Evolutionary conservation across 129 eudicot genomes (phyloP).

Genomic region (Ambrosia artemisiifolia): DNA sequence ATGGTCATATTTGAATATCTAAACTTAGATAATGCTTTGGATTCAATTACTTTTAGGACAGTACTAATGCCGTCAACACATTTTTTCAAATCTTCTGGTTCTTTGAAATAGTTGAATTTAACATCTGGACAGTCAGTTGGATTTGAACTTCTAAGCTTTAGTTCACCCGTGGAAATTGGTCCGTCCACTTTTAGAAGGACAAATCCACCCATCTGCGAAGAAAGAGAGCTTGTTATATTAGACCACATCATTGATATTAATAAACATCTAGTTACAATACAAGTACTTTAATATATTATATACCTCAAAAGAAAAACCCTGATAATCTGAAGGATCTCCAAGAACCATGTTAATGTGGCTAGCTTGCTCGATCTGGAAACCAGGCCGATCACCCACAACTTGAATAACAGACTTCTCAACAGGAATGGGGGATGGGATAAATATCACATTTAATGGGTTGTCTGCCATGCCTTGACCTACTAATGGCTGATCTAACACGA

Average conservation of each 20-base stretch:
- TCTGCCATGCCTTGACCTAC: constrained; percentile 77
- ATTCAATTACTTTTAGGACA: constrained; percentile 38
- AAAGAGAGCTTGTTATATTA: not conserved
- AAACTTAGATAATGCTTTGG: constrained; percentile 42
- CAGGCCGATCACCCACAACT: constrained; percentile 54
- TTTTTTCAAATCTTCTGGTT: constrained; percentile 50
- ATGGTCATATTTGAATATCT: constrained; percentile 21
- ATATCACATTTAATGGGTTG: constrained; percentile 68
- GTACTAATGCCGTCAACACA: constrained; percentile 52
- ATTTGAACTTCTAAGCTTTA: constrained; percentile 39
- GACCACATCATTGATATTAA: not conserved
- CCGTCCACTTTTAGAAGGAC: constrained; percentile 51
- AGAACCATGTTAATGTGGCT: constrained; percentile 38
- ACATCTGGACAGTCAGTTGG: constrained; percentile 45
- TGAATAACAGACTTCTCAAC: constrained; percentile 56
- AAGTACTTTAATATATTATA: not conserved
- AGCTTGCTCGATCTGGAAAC: constrained; percentile 61
- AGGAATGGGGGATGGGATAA: constrained; percentile 57
- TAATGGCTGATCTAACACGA: constrained; percentile 49
- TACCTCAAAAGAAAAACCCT: constrained; percentile 76
- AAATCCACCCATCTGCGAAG: constrained; percentile 62
- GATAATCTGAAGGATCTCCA: constrained; percentile 33
- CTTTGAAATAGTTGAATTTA: constrained; percentile 62
- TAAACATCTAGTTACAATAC: not conserved
- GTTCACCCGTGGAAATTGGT: constrained; percentile 57